Evolutionary conservation across 2,329 filamentous ascomycete genomes (phyloP).

Genomic region (Clarireedia monteithiana): DNA sequence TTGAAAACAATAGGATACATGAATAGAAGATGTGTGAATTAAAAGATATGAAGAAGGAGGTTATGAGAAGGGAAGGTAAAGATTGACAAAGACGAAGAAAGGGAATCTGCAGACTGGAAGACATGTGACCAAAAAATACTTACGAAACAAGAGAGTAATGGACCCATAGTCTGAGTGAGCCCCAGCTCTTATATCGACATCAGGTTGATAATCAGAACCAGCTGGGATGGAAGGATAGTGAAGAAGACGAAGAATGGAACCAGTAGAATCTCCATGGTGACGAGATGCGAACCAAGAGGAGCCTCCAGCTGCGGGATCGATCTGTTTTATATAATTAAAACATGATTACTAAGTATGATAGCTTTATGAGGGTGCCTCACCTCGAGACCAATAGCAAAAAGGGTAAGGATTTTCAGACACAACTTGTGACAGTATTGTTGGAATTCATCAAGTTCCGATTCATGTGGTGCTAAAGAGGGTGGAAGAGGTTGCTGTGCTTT

Average conservation of each 20-base stretch:
- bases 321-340: constrained; percentile 10
- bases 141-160: constrained; percentile 66
- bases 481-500: constrained; percentile 75
- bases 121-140: not conserved
- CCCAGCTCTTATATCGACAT: constrained; percentile 71
- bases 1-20: too few relatives aligned
- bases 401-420: constrained; percentile 62
- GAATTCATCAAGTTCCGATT: constrained; percentile 58
- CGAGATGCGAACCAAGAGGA: constrained; percentile 45
- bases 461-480: constrained; percentile 48
- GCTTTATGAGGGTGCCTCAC: constrained; percentile 31
- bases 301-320: constrained; percentile 21
- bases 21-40: too few relatives aligned
- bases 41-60: too few relatives aligned
- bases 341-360: not conserved
- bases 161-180: constrained; percentile 79
- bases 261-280: constrained; percentile 48
- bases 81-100: too few relatives aligned
- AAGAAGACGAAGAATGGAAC: constrained; percentile 52
- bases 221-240: constrained; percentile 54
- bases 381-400: constrained; percentile 71
- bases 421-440: constrained; percentile 62
- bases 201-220: constrained; percentile 36
- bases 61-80: too few relatives aligned
- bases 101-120: too few relatives aligned